Evolutionary conservation across 768 basidiomycete genomes (phyloP).

Genomic region (Pseudohyphozyma bogoriensis): DNA sequence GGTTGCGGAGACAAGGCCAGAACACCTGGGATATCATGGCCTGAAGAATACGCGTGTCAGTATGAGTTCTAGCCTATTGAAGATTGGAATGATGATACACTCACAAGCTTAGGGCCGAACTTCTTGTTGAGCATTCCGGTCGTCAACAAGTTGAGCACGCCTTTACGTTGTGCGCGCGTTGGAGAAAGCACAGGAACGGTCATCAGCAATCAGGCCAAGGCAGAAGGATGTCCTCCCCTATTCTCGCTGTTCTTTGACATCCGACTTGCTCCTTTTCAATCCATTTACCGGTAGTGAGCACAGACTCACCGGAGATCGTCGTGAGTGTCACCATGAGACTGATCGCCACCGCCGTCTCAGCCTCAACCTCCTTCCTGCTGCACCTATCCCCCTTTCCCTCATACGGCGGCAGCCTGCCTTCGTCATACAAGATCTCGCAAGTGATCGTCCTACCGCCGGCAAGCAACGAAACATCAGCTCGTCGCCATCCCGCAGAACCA

Average conservation of each 20-base stretch:
- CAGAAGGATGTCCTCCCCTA: background rate
- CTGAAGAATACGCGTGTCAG: too few species aligned
- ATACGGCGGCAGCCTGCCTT: constrained; percentile 12
- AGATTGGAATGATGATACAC: too few species aligned
- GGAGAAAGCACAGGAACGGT: too few species aligned
- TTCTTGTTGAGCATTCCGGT: constrained; percentile 33
- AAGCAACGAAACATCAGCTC: too few species aligned
- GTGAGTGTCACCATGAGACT: constrained; percentile 33
- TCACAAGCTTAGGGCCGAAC: constrained; percentile 32
- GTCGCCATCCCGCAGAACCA: too few species aligned
- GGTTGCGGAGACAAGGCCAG: constrained; percentile 34
- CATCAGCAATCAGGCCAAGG: background rate
- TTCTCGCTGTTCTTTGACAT: background rate
- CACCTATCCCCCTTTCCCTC: constrained; percentile 31
- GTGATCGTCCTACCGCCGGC: too few species aligned
- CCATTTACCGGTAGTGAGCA: background rate
- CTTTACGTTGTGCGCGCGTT: background rate
- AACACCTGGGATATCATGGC: constrained; percentile 36
- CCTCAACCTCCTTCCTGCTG: constrained; percentile 29
- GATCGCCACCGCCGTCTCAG: constrained; percentile 27
- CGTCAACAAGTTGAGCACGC: constrained; percentile 34
- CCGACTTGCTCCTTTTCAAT: too few species aligned
- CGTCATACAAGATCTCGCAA: constrained; percentile 35
- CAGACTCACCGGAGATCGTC: constrained; percentile 27
- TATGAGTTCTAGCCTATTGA: too few species aligned